phyloP scores from a whole-genome alignment of 495 filamentous ascomycete genomes.

The Podospora australis region DNA sequence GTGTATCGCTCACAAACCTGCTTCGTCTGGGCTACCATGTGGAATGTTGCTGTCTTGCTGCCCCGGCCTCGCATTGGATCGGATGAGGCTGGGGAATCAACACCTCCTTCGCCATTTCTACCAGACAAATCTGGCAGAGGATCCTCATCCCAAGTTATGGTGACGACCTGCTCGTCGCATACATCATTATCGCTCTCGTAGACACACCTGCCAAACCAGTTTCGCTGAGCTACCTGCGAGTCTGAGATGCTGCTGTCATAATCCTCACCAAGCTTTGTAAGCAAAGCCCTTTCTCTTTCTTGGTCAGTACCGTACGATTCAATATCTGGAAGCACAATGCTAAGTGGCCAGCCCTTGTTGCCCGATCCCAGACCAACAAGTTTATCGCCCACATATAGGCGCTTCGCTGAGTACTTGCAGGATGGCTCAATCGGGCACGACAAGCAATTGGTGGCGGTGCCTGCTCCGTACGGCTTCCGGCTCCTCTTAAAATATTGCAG shows the following conservation, averaged over 20 bases:
- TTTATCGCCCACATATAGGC: conserved; percentile 60
- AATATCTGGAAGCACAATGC: conserved; percentile 84
- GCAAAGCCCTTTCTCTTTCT: conserved; percentile 33
- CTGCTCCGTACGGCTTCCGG: conserved; percentile 69
- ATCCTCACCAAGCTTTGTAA: conserved; percentile 56
- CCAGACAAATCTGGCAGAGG: conserved; percentile 18
- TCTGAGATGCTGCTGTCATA: conserved; percentile 50
- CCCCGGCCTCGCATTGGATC: conserved; percentile 47
- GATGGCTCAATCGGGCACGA: conserved; percentile 62
- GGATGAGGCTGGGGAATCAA: too few relatives aligned
- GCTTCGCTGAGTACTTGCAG: conserved; percentile 78
- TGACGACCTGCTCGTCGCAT: conserved; percentile 85
- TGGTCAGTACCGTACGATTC: conserved; percentile 56
- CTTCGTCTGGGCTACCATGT: conserved; percentile 90
- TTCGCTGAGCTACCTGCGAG: conserved; percentile 50
- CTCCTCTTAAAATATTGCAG: conserved; percentile 64
- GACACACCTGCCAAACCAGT: conserved; percentile 92
- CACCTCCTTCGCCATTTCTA: conserved; percentile 8
- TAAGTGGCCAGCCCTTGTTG: conserved; percentile 71
- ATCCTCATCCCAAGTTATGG: conserved; percentile 75
- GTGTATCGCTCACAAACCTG: conserved; percentile 78
- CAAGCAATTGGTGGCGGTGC: conserved; percentile 79
- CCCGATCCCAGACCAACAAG: conserved; percentile 43
- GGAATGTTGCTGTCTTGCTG: conserved; percentile 80
- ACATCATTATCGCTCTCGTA: conserved; percentile 89